phyloP scores from a whole-genome alignment of 2,329 filamentous ascomycete species.

The Mollisiaceae sp. region DNA sequence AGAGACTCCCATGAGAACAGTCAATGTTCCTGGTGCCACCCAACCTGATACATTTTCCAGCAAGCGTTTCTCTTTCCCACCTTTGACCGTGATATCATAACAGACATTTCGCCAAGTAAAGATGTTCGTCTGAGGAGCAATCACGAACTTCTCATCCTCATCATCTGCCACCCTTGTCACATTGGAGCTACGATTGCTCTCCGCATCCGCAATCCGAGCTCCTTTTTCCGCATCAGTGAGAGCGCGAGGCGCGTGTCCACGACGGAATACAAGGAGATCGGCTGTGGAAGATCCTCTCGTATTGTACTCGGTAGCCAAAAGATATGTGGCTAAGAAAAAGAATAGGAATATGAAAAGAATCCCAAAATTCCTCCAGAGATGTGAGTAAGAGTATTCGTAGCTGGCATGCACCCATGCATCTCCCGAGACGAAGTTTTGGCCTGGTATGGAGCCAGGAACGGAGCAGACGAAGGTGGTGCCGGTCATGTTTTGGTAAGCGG shows the following conservation, averaged over 20 bases:
- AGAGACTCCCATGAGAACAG: conserved; percentile 70
- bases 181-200: background rate
- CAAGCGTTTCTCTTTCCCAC: conserved; percentile 62
- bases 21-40: conserved; percentile 72
- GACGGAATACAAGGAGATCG: conserved; percentile 75
- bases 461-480: background rate
- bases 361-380: conserved; percentile 73
- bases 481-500: background rate
- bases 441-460: conserved; percentile 54
- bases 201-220: background rate
- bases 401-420: conserved; percentile 58
- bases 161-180: background rate
- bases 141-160: background rate
- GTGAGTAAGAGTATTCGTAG: conserved; percentile 59
- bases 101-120: conserved; percentile 50
- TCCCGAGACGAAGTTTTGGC: conserved; percentile 56
- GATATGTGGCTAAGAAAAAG: conserved; percentile 65
- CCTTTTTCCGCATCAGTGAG: background rate
- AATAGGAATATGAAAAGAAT: conserved; percentile 68
- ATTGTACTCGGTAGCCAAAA: conserved; percentile 64
- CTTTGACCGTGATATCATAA: conserved; percentile 75
- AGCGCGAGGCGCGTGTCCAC: conserved; percentile 46
- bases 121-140: conserved; percentile 12
- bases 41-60: conserved; percentile 71
- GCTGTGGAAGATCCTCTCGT: conserved; percentile 67